Evolutionary conservation across 2,329 filamentous ascomycete genomes (phyloP), one percentile per base, ranked within the genome.

Genomic region (Colletotrichum sp.): DNA sequence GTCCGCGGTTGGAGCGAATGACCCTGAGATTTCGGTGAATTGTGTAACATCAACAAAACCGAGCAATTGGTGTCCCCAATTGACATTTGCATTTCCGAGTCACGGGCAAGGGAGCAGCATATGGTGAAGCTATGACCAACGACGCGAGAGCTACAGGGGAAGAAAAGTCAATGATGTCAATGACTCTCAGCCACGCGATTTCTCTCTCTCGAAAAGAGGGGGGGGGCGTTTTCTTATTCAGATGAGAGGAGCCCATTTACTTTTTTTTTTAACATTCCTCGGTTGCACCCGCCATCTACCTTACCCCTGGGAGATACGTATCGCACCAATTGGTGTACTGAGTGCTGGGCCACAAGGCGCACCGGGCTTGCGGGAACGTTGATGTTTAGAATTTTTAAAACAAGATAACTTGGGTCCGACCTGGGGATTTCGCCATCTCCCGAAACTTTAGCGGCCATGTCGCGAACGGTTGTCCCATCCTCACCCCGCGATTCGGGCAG

Each of bases 141-240:
- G 13, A 22, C 19, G 28, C 6, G 57, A 19, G 12, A n/a, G 57
- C 16, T 12, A 22, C 28, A 61, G 11, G n/a, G n/a, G 57, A 44
- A 11, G 36, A 90, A 85, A 90, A 90, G 86, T 79, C 77, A 39
- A 80, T 80, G 79, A 80, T 79, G 78, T 80, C 79, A 80, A 78
- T 67, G 73, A 75, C 69, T 75, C 55, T 65, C 32, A 19, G 55
- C 69, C 57, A 68, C 69, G 55, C 72, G 52, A 52, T 59, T 8
- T 30, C 12, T n/a, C 16, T n/a, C 57, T 48, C 39, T 48, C 19
- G 19, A 22, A 48, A 48, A 48, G 36, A 48, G 39, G 39, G 39
- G 34, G 34, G 39, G 39, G 39, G 39, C 19, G 19, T 48, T 48
- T 48, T 48, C 39, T 48, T 48, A n/a, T 48, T 22, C 19, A 48